Evolutionary conservation across 495 filamentous ascomycete species (phyloP).

Genomic region (Amniculicola lignicola): DNA sequence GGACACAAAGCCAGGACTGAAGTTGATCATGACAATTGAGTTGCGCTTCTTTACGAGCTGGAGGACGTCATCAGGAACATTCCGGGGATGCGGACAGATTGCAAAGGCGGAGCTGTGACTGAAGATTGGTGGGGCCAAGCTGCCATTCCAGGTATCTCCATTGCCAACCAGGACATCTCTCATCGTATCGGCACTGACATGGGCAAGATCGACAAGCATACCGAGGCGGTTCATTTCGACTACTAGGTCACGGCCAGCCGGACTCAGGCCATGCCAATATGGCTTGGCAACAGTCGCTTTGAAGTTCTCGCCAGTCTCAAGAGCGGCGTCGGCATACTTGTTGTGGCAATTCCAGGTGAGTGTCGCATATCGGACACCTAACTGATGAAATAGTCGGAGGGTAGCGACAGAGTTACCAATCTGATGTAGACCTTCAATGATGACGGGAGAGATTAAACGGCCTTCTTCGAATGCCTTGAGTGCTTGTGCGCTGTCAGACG

Average conservation of each 20-base stretch:
- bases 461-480: constrained; percentile 56
- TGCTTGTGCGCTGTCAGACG: constrained; percentile 57
- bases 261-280: constrained; percentile 55
- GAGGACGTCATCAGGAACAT: constrained; percentile 70
- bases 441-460: constrained; percentile 66
- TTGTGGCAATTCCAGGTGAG: constrained; percentile 95
- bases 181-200: constrained; percentile 68
- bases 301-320: constrained; percentile 45
- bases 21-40: constrained; percentile 74
- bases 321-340: constrained; percentile 78
- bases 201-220: constrained; percentile 73
- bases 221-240: constrained; percentile 77
- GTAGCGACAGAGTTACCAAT: constrained; percentile 83
- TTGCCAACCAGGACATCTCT: constrained; percentile 58
- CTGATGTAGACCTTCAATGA: constrained; percentile 91
- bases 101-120: constrained; percentile 65
- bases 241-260: constrained; percentile 62
- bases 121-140: constrained; percentile 67
- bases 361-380: constrained; percentile 89
- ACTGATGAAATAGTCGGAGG: constrained; percentile 66
- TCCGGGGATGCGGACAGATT: constrained; percentile 66
- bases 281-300: constrained; percentile 38
- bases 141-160: constrained; percentile 44
- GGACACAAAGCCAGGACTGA: constrained; percentile 75
- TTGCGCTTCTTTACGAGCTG: constrained; percentile 57